Base-by-base conservation (phyloP, 352 stramenopile genomes). In the Elongisporangium anandrum region DNA sequence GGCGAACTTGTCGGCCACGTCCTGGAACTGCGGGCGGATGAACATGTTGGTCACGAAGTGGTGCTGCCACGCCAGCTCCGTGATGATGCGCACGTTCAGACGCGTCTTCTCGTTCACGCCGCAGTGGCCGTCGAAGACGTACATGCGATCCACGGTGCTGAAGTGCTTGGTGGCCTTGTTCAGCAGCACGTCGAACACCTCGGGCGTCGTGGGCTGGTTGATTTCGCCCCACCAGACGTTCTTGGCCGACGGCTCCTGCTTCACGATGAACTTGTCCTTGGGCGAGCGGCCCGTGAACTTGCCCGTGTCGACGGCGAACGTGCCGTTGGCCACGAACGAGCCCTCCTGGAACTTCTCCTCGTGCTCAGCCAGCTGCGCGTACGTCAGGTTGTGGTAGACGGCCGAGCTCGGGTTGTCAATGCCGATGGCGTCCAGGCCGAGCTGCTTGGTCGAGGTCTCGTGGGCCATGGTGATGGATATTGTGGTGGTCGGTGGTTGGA, bases 31-130 rank as follows among this genome's bases (percentile, higher is more conserved):
- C 10, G 76, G 76, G 34, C 76, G 76, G 63, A 87, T 80, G 61
- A 87, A 87, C 77, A 87, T 87, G 70, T 87, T 87, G 65, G 77
- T 87, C 50, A 82, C 72, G 64, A 85, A 85, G 65, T 85, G 75
- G 64, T 85, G 75, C 61, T 85, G 75, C 75, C 75, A 85, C 65
- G 75, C 75, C 50, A 85, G 61, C 57, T 85, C 73, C 57, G 72
- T 82, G 58, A 85, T 63, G 51, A 85, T 81, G 57, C 75, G 75
- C 50, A 85, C 75, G 52, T 82, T 85, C 23, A 81, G 52, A 34
- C 73, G 75, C 52, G 73, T 78, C 69, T 81, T 80, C 55, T 77
- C 70, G 70, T 85, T 85, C 50, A 79, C 75, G 24, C 75, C 75
- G 63, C 75, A 85, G 71, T 81, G 75, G 60, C 75, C 75, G 48